Evolutionary conservation across 495 filamentous ascomycete genomes (phyloP).

Genomic region (Penicillium ochrochloron): DNA sequence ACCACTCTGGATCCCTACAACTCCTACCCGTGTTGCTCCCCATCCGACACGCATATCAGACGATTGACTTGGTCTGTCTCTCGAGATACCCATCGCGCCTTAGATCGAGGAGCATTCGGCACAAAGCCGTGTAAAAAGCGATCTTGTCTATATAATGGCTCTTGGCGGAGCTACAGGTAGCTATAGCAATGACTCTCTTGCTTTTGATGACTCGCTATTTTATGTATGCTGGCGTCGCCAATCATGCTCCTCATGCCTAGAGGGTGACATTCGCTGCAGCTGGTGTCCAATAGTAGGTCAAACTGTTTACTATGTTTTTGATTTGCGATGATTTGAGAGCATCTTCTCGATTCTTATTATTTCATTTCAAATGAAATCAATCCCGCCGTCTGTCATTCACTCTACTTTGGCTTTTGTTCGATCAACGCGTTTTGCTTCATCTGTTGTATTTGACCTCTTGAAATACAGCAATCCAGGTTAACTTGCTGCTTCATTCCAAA

Average conservation of each 20-base stretch:
- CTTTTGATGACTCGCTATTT: conserved; percentile 40
- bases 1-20: not conserved
- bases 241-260: conserved; percentile 48
- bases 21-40: no score
- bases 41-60: not conserved
- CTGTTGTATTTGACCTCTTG: not conserved
- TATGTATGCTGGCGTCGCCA: conserved; percentile 51
- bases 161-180: not conserved
- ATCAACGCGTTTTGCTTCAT: not conserved
- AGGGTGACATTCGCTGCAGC: conserved; percentile 48
- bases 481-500: no score
- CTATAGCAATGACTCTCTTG: conserved; percentile 12
- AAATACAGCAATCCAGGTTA: not conserved
- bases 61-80: not conserved
- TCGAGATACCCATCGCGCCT: not conserved
- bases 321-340: not conserved
- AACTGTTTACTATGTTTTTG: conserved; percentile 6
- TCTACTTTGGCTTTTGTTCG: not conserved
- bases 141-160: conserved; percentile 11
- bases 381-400: not conserved
- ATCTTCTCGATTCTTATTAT: not conserved
- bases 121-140: not conserved
- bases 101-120: conserved; percentile 10
- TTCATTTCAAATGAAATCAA: not conserved
- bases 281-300: conserved; percentile 60